Conservation (phyloP, 768 basidiomycete species). For the Pleurotus platypus region DNA sequence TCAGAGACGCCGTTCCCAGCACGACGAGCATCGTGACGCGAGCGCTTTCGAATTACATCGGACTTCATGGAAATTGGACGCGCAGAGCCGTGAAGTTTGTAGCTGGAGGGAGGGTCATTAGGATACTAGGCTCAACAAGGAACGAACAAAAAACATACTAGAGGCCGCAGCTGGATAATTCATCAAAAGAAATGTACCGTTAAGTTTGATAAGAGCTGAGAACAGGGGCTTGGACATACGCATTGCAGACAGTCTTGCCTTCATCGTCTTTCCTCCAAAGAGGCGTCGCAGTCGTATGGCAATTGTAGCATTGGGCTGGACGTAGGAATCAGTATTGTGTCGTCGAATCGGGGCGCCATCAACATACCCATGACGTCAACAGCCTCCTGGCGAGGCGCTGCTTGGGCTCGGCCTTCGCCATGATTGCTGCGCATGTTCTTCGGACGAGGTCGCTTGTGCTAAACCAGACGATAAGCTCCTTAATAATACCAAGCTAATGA, state of each 20-base stretch:
- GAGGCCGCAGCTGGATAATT: conserved; percentile 59
- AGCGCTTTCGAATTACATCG: conserved; percentile 84
- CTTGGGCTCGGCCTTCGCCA: conserved; percentile 66
- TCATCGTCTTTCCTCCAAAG: conserved; percentile 91
- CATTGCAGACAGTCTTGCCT: conserved; percentile 88
- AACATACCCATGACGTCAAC: conserved; percentile 68
- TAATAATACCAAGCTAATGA: no score
- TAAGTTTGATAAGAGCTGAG: conserved; percentile 5
- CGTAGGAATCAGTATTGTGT: conserved; percentile 4
- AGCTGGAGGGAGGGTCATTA: conserved; percentile 22
- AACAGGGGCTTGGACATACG: conserved; percentile 46
- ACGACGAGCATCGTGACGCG: conserved; percentile 74
- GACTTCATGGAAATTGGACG: conserved; percentile 91
- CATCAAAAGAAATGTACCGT: conserved; percentile 5
- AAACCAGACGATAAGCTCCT: neutral
- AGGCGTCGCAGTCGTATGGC: conserved; percentile 85
- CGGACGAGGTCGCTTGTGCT: conserved; percentile 88
- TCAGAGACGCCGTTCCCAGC: conserved; percentile 50
- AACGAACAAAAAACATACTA: conserved; percentile 30
- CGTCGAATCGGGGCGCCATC: conserved; percentile 10
- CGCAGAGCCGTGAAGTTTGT: conserved; percentile 82
- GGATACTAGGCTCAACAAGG: neutral
- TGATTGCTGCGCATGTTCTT: conserved; percentile 82
- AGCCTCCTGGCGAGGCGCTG: conserved; percentile 62
- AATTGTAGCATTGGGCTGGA: conserved; percentile 84